These are phyloP conservation scores for Acidiella bohemica DNA, from an alignment of 495 filamentous ascomycete genomes.

Conservation along the genomic window DNA sequence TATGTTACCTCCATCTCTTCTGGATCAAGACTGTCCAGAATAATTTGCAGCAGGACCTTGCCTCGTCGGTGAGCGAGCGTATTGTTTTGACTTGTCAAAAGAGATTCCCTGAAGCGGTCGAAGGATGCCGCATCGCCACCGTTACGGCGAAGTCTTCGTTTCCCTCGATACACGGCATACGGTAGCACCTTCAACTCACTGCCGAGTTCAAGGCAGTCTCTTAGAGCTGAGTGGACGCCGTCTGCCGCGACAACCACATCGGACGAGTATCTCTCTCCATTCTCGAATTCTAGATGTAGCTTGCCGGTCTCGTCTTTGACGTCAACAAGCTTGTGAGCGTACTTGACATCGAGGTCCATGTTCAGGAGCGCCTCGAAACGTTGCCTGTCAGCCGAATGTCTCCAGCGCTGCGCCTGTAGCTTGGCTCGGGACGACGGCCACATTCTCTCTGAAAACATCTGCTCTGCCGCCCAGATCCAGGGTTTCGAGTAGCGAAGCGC, in stretches of 20 bases:
- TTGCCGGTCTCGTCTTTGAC: constrained; percentile 1
- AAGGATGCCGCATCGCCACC: constrained; percentile 14
- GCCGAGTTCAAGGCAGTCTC: constrained; percentile 21
- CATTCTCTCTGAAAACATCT: constrained; percentile 19
- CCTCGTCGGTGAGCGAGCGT: constrained; percentile 13
- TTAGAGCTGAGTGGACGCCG: constrained; percentile 28
- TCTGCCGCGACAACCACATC: constrained; percentile 26
- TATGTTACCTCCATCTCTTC: constrained; percentile 23
- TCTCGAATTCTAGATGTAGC: constrained; percentile 9
- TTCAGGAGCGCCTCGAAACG: constrained; percentile 25
- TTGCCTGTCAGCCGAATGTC: constrained; percentile 24
- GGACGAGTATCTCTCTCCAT: constrained; percentile 12
- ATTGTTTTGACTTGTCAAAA: no score
- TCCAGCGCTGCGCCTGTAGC: neutral
- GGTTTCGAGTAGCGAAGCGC: constrained; percentile 25
- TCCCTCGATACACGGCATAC: constrained; percentile 32
- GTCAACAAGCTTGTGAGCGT: constrained; percentile 19
- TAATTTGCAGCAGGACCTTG: constrained; percentile 24
- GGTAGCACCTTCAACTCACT: constrained; percentile 25
- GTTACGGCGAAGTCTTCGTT: constrained; percentile 26
- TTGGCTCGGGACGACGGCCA: constrained; percentile 15
- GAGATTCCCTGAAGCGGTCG: no score
- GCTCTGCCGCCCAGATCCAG: constrained; percentile 24
- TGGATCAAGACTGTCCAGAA: constrained; percentile 17
- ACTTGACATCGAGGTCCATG: constrained; percentile 26